A percentile compares a stretch with the other conserved stretches of the same genome.
These are phyloP conservation scores for Hortaea werneckii DNA, from an alignment of 2,329 filamentous ascomycete species.

Conservation along the genomic window DNA sequence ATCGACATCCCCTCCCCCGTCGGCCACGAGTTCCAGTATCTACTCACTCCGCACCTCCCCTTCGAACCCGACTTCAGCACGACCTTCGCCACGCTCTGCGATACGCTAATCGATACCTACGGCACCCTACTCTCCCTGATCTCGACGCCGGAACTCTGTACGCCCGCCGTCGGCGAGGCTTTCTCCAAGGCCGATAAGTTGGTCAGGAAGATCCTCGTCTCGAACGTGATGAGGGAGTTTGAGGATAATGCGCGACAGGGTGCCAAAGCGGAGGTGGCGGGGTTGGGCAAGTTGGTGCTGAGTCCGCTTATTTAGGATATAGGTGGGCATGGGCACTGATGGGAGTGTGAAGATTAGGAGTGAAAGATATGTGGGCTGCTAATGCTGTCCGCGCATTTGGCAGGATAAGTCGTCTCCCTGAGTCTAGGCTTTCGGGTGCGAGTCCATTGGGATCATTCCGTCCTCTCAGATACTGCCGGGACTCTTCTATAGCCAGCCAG, in stretches of 20 bases:
- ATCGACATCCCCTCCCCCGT: slow-evolving; percentile 15
- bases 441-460: too few relatives aligned
- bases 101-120: slow-evolving; percentile 90
- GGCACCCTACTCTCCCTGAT: slow-evolving; percentile 65
- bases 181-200: slow-evolving; percentile 83
- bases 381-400: too few relatives aligned
- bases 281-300: slow-evolving; percentile 78
- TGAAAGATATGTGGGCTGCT: too few relatives aligned
- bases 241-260: slow-evolving; percentile 73
- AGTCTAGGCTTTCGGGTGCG: too few relatives aligned
- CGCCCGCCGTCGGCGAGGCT: slow-evolving; percentile 57
- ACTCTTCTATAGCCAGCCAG: too few relatives aligned
- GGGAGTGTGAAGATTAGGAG: too few relatives aligned
- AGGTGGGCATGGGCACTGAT: too few relatives aligned
- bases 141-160: slow-evolving; percentile 63
- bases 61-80: slow-evolving; percentile 97
- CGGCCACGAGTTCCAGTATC: slow-evolving; percentile 75
- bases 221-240: slow-evolving; percentile 81
- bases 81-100: slow-evolving; percentile 90
- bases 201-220: slow-evolving; percentile 79
- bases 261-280: slow-evolving; percentile 70
- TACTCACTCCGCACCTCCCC: slow-evolving; percentile 83
- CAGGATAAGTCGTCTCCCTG: too few relatives aligned
- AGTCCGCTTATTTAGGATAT: slow-evolving; percentile 62
- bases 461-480: too few relatives aligned